Evolutionary conservation across 352 stramenopile genomes (phyloP), one percentile per base, ranked within the genome.

Genomic region (Globisporangium sylvaticum): DNA sequence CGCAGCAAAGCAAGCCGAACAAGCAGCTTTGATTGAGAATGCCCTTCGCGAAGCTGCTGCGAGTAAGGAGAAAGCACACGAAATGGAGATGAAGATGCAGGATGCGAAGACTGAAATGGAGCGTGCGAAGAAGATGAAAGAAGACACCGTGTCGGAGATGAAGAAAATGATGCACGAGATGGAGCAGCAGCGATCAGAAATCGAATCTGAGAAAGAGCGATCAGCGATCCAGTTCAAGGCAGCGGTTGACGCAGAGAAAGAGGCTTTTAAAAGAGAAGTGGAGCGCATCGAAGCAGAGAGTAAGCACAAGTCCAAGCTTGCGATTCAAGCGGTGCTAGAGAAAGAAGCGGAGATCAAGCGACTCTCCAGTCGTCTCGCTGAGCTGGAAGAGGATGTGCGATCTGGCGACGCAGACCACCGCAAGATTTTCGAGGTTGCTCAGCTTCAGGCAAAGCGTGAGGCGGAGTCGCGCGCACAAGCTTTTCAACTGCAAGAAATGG

Each of bases 271-370:
- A 44, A 74, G 75, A 18, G 79, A 95, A 20, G 48, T 92, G 0
- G 84, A 88, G 50, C 82, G 82, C 12, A 75, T 95, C 0, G 86
- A 94, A 62, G 76, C 72, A 6, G 88, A 95, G 25, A 91, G 83
- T 44, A 94, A 91, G 52, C 77, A 92, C 61, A 95, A 94, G 75
- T 95, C 87, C 4, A 94, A 92, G 67, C 69, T 94, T n/a, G 89
- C 89, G 9, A 64, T 90, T 24, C 84, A 94, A 64, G 84, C 79
- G 0, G 87, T 95, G 55, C 44, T 92, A 4, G 83, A 91, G 66
- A 95, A 95, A 62, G 87, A 95, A 59, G 77, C 77, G 12, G 83
- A 94, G 58, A 90, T 95, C 54, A 73, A 79, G 25, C 72, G 72
- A 0, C 66, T 94, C 14, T 75, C 74, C 14, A 78, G 70, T 10